Conservation (phyloP, 2,329 filamentous ascomycete species). For the Dendryphion nanum region DNA sequence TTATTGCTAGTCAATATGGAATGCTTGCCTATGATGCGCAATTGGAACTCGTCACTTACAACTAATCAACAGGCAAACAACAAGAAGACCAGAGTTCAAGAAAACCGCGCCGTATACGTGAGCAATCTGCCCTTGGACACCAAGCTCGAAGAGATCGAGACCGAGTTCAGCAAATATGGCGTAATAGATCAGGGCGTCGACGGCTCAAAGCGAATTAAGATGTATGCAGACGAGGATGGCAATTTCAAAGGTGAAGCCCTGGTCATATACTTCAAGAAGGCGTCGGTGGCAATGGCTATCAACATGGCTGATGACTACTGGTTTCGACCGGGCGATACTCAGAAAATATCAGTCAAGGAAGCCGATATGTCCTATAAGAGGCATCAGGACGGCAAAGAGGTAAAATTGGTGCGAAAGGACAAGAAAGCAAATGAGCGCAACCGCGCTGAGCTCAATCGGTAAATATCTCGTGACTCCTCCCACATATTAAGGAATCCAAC, state of each 20-base stretch:
- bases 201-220: constrained; percentile 83
- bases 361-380: constrained; percentile 93
- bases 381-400: constrained; percentile 60
- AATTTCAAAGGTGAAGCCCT: constrained; percentile 92
- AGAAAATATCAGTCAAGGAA: constrained; percentile 72
- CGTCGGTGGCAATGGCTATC: constrained; percentile 85
- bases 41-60: too few species aligned
- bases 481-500: not conserved
- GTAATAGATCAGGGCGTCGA: constrained; percentile 94
- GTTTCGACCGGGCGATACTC: constrained; percentile 63
- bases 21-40: too few species aligned
- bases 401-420: constrained; percentile 60
- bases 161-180: constrained; percentile 84
- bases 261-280: constrained; percentile 90
- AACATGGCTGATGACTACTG: constrained; percentile 78
- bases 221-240: constrained; percentile 80
- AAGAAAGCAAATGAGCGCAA: constrained; percentile 89
- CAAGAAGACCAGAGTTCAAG: constrained; percentile 40
- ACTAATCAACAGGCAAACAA: constrained; percentile 15
- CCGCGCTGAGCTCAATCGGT: constrained; percentile 79
- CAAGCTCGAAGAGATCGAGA: constrained; percentile 74
- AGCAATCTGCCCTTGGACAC: constrained; percentile 81
- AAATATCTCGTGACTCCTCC: constrained; percentile 1
- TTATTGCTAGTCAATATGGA: too few species aligned
- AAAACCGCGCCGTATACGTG: constrained; percentile 91